phyloP scores from a whole-genome alignment of 192 early-diverging fungal species.

The Backusella tarrabulga region DNA sequence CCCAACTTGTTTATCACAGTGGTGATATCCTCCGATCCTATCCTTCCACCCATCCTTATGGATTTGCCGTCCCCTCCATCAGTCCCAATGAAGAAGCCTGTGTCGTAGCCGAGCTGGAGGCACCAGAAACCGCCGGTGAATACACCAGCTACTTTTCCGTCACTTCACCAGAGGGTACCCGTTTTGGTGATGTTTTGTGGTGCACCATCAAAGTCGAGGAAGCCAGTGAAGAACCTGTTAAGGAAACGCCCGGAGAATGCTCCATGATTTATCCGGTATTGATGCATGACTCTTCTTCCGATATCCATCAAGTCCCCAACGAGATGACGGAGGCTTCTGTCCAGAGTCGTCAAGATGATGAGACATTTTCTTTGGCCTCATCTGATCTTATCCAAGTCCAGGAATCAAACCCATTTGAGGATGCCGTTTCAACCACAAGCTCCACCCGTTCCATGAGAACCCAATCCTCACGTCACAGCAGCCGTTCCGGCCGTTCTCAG shows the following conservation, averaged over 20 bases:
- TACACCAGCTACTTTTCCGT: constrained; percentile 66
- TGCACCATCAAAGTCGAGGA: constrained; percentile 54
- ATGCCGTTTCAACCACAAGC: background rate
- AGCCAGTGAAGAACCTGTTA: background rate
- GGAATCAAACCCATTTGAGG: background rate
- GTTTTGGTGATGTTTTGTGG: constrained; percentile 69
- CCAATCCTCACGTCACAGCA: background rate
- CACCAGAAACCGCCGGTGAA: constrained; percentile 57
- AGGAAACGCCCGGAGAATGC: background rate
- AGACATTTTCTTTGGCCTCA: background rate
- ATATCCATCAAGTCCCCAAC: background rate
- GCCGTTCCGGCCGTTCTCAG: background rate
- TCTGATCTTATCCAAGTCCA: background rate
- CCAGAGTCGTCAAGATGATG: background rate
- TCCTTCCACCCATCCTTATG: constrained; percentile 40
- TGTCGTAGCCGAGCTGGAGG: constrained; percentile 62
- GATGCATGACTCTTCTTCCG: background rate
- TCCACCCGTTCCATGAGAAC: background rate
- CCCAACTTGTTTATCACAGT: constrained; percentile 51
- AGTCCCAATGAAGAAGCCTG: constrained; percentile 51
- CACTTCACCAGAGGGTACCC: constrained; percentile 51
- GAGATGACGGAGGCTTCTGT: background rate
- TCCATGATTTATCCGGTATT: background rate
- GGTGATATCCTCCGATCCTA: constrained; percentile 43
- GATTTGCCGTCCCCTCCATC: constrained; percentile 45